Conservation (phyloP, 495 filamentous ascomycete genomes). For the Hypoxylon cercidicola region DNA sequence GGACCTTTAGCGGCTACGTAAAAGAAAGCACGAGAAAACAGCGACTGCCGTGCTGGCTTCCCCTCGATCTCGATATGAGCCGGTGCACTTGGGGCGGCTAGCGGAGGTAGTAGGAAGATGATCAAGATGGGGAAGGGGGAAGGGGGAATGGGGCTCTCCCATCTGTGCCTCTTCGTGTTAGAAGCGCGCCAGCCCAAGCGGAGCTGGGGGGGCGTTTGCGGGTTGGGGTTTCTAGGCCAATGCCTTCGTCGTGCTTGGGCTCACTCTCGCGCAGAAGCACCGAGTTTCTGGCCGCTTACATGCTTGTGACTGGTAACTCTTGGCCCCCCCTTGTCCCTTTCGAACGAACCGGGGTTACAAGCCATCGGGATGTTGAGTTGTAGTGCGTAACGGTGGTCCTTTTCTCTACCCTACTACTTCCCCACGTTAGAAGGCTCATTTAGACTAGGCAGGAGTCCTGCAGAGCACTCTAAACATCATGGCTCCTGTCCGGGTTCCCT, state of each 20-base stretch:
- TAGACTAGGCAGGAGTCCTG: slow-evolving; percentile 23
- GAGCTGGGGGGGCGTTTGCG: slow-evolving; percentile 29
- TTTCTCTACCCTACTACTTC: slow-evolving; percentile 18
- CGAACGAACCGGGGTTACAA: slow-evolving; percentile 39
- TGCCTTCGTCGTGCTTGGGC: slow-evolving; percentile 18
- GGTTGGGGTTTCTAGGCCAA: slow-evolving; percentile 32
- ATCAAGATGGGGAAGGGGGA: slow-evolving; percentile 34
- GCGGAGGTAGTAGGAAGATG: slow-evolving; percentile 42
- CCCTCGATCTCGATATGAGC: slow-evolving; percentile 49
- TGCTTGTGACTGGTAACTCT: slow-evolving; percentile 39
- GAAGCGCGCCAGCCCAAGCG: slow-evolving; percentile 42
- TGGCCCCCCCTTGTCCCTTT: slow-evolving; percentile 34
- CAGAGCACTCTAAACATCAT: slow-evolving; percentile 38
- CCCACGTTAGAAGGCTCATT: slow-evolving; percentile 25
- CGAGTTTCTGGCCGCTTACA: slow-evolving; percentile 45
- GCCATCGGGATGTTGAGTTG: slow-evolving; percentile 42
- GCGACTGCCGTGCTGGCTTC: slow-evolving; percentile 47
- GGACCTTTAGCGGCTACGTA: slow-evolving; percentile 30
- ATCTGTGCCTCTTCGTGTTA: slow-evolving; percentile 16
- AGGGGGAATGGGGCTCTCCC: slow-evolving; percentile 38
- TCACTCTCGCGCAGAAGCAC: slow-evolving; percentile 38
- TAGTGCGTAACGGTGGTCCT: slow-evolving; percentile 25
- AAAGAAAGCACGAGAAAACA: slow-evolving; percentile 21
- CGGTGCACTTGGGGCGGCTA: slow-evolving; percentile 44
- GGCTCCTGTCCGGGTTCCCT: slow-evolving; percentile 27